Evolutionary conservation across 495 filamentous ascomycete species (phyloP).

Genomic region (Penicillium egyptiacum): DNA sequence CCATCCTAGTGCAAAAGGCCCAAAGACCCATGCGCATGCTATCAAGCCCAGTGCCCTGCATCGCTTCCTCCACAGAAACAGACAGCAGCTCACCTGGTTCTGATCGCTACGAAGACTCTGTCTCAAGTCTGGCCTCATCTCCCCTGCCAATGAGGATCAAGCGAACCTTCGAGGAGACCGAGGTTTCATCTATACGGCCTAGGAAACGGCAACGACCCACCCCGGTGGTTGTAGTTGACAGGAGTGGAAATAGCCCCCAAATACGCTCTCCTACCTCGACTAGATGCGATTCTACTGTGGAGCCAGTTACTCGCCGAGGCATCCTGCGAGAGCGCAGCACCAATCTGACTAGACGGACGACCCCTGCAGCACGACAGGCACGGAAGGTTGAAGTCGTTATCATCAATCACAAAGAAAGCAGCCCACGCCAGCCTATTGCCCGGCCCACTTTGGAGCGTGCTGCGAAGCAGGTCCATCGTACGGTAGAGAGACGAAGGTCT

Average conservation of each 20-base stretch:
- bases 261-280: neutral
- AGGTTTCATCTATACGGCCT: slow-evolving; percentile 20
- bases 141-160: slow-evolving; percentile 32
- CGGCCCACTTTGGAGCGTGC: slow-evolving; percentile 10
- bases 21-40: slow-evolving; percentile 13
- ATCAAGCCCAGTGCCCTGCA: slow-evolving; percentile 13
- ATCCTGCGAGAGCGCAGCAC: slow-evolving; percentile 24
- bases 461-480: slow-evolving; percentile 23
- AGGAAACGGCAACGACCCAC: slow-evolving; percentile 31
- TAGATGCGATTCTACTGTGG: slow-evolving; percentile 10
- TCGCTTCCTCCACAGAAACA: slow-evolving; percentile 29
- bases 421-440: neutral
- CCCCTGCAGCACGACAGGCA: slow-evolving; percentile 1
- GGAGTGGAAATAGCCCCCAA: slow-evolving; percentile 1
- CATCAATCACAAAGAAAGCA: slow-evolving; percentile 27
- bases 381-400: slow-evolving; percentile 41
- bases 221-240: slow-evolving; percentile 16
- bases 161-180: slow-evolving; percentile 17
- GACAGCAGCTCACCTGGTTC: slow-evolving; percentile 29
- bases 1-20: slow-evolving; percentile 5
- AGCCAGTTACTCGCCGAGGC: slow-evolving; percentile 14
- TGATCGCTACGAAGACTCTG: slow-evolving; percentile 14
- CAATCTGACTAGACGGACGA: neutral
- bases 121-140: slow-evolving; percentile 28
- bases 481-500: slow-evolving; percentile 23